Base-by-base conservation (phyloP, 129 eudicot species). In the Tagetes erecta region DNA sequence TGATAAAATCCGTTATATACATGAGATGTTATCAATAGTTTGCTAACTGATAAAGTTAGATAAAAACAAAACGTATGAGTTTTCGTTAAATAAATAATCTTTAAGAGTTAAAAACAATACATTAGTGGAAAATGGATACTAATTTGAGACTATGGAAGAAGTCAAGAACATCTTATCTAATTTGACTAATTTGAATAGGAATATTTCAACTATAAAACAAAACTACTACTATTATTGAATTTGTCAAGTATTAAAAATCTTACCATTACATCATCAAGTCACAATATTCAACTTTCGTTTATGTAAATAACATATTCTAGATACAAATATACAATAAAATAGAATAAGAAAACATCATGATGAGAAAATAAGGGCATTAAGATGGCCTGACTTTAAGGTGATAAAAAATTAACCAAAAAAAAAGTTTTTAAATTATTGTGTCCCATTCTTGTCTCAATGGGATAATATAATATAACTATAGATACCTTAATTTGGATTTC, bases 381-480 rank as follows among this genome's bases (percentile, higher is more conserved):
- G 65, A 41, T 75, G 74, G 74, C 44, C 37, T 76, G 68, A 44
- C 80, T 76, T 64, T 51, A 53, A 59, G 72, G 73, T 75, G 59
- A 52, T 67, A 55, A 41, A 76, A 33, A 55, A 76, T 57, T 1
- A 76, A 76, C 36, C 46, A 71, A 71, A 52, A 81, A 81, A 47
- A 33, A 71, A n/a, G 57, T 35, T 62, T 8, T 74, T 51, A 51
- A 57, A 73, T 78, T 55, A 78, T 78, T 45, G 83, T 78, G 83
- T 81, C 75, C 37, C 50, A 27, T 14, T 69, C 78, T 74, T 83
- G 86, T 69, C 83, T 63, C 83, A 80, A 80, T 33, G 36, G 60
- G 56, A 72, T 62, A 34, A 64, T 82, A 73, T 59, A 80, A 10
- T 69, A 75, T 36, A 60, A 59, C n/a, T 63, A 63, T 39, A 51